Percentiles rank a stretch among this genome's conserved stretches.
Evolutionary conservation across 2,329 filamentous ascomycete species (phyloP).

Genomic region (Fusarium ramigenum): DNA sequence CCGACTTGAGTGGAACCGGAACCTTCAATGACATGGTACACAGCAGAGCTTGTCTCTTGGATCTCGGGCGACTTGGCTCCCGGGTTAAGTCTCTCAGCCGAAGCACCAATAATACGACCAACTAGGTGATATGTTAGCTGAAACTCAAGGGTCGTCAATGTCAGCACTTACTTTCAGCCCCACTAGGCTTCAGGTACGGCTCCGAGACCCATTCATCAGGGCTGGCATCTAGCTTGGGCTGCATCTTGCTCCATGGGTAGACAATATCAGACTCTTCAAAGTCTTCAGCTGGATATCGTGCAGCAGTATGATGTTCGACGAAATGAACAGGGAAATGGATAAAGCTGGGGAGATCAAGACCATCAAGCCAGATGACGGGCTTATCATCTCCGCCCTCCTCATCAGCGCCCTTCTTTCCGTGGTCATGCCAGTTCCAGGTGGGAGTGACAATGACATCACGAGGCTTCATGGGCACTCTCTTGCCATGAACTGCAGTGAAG

Average conservation of each 20-base stretch:
- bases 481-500: slow-evolving; percentile 66
- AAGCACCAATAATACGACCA: slow-evolving; percentile 56
- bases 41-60: slow-evolving; percentile 60
- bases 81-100: slow-evolving; percentile 55
- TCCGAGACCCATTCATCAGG: slow-evolving; percentile 1
- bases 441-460: slow-evolving; percentile 68
- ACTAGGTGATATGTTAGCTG: background rate
- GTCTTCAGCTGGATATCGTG: slow-evolving; percentile 57
- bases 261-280: slow-evolving; percentile 56
- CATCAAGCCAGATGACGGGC: slow-evolving; percentile 68
- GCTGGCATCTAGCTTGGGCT: slow-evolving; percentile 50
- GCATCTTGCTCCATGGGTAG: slow-evolving; percentile 60
- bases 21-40: slow-evolving; percentile 63
- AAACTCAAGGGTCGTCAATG: background rate
- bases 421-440: slow-evolving; percentile 68
- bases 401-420: slow-evolving; percentile 62
- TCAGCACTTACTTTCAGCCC: slow-evolving; percentile 41
- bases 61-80: slow-evolving; percentile 49
- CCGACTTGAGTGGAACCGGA: slow-evolving; percentile 53
- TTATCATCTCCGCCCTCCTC: slow-evolving; percentile 37
- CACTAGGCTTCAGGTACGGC: slow-evolving; percentile 47
- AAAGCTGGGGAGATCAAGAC: slow-evolving; percentile 62
- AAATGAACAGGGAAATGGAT: slow-evolving; percentile 62
- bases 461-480: slow-evolving; percentile 58
- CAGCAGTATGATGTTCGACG: slow-evolving; percentile 57